Evolutionary conservation across 2,329 filamentous ascomycete genomes (phyloP), one percentile per base, ranked within the genome.

Genomic region (Rutstroemia sp.): DNA sequence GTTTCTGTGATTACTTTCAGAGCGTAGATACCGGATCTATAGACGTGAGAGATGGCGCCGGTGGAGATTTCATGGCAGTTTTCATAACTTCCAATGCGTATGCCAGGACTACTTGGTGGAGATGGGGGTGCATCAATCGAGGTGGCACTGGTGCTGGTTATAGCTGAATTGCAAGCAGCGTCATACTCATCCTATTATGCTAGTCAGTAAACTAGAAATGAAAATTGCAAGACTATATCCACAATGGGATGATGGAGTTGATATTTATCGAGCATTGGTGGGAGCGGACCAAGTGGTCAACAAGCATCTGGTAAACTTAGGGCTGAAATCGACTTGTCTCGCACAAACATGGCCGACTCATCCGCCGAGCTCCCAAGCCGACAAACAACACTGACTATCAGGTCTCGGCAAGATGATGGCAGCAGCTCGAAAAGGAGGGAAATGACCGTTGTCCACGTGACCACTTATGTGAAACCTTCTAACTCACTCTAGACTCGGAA

Each of bases 1-100:
- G 85, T 85, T 34, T 89, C 85, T 27, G 83, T 84, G 38, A 94
- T 95, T 58, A 96, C 84, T 70, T 99, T 99, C 49, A 99, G 75
- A 2, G 92, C 94, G 23, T 55, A 50, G 16, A 70, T 70, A 19
- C 72, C 70, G 18, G 75, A 74, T 64, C 86, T 86, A 74, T 92
- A 97, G 51, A 99, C 84, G 55, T 86, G 82, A 18, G 92, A 94
- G 60, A 90, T 94, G 12, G 92, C 76, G 19, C 94, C 94, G 61
- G 76, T 75, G 47, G 77, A 76, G n/a, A 86, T 67, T 62, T 78
- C 77, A 25, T 73, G 71, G 66, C 83, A 87, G 58, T 77, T 71
- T 18, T 61, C 46, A 61, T 83, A 85, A 5, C 69, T 27, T 8
- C 82, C 83, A 57, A 86, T 83, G 34, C 70, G 69, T 44, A 78